Conservation (phyloP, 805 yeast species). For the Yueomyces sinensis region DNA sequence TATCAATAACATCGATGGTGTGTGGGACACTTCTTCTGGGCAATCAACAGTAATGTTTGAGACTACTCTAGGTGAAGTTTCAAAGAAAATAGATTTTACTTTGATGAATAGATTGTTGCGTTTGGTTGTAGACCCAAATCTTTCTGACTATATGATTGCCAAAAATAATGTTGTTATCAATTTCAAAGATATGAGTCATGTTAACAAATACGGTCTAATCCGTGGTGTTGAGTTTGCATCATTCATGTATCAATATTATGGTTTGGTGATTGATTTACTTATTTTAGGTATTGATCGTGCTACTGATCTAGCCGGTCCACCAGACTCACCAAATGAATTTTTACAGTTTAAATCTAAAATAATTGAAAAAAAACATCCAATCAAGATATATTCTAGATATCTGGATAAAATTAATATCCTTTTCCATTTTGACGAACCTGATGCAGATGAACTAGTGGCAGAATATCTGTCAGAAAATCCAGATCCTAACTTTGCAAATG, state of each 20-base stretch:
- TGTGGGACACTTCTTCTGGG: constrained; percentile 71
- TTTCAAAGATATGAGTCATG: constrained; percentile 91
- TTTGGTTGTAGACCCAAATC: constrained; percentile 71
- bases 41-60: constrained; percentile 78
- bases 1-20: constrained; percentile 57
- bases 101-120: constrained; percentile 69
- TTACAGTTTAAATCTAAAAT: constrained; percentile 49
- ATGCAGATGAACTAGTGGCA: constrained; percentile 60
- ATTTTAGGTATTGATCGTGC: constrained; percentile 83
- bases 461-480: constrained; percentile 76
- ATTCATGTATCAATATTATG: constrained; percentile 82
- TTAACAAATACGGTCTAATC: constrained; percentile 75
- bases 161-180: constrained; percentile 73
- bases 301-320: constrained; percentile 69
- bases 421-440: constrained; percentile 61
- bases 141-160: constrained; percentile 90
- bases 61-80: constrained; percentile 50
- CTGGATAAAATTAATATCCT: constrained; percentile 71
- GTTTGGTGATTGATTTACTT: constrained; percentile 68
- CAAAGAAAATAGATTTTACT: constrained; percentile 84
- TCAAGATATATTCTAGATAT: constrained; percentile 69
- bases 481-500: constrained; percentile 82
- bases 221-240: constrained; percentile 87
- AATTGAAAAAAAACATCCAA: constrained; percentile 58
- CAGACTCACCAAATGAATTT: constrained; percentile 61